Base-by-base conservation (phyloP, 176 grass and related monocot species). In the Alopecurus myosuroides region DNA sequence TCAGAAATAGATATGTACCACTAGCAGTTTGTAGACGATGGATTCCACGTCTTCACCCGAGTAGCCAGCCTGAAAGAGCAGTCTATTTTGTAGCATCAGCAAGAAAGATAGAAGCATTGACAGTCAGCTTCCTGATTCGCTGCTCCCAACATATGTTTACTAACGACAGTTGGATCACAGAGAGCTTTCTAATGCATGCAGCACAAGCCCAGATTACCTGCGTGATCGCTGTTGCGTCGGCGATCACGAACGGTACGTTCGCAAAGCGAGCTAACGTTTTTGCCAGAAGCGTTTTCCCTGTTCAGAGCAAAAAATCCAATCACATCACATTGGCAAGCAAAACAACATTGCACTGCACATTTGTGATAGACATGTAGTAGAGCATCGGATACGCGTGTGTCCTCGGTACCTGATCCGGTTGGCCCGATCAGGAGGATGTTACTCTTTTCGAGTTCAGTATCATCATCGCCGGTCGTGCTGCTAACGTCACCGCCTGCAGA, bases 351-450 rank as follows among this genome's bases (percentile, higher is more conserved):
- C 29, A n/a, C n/a, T n/a, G n/a, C n/a, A n/a, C n/a, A 22, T 37
- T 44, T 45, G 33, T 18, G 1, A 48, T 0, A 11, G 7, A 14
- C 17, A 17, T 3, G 45, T 46, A 69, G 19, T 36, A 45, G 53
- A n/a, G 68, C 36, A 81, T 19, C 12, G 28, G 2, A 20, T 17
- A 70, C 18, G 4, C 1, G 5, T n/a, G n/a, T n/a, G n/a, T 18
- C 19, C 30, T 15, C 4, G 1, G 15, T 11, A 88, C 88, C 92
- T 83, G 88, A 94, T 19, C 88, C 88, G 69, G 88, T 94, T 41
- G 88, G 92, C 25, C 92, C 92, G 20, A 94, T 72, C 48, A 94
- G 73, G 76, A 94, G 88, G 18, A 94, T 86, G 63, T 91, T 94
- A 28, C 92, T 94, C 66, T 94, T 94, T 28, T 94, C 92, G 42